Percentiles rank a stretch among this genome's conserved stretches.
These are phyloP conservation scores for Silene coronaria DNA, from an alignment of 179 eudicot genomes.

Conservation along the genomic window DNA sequence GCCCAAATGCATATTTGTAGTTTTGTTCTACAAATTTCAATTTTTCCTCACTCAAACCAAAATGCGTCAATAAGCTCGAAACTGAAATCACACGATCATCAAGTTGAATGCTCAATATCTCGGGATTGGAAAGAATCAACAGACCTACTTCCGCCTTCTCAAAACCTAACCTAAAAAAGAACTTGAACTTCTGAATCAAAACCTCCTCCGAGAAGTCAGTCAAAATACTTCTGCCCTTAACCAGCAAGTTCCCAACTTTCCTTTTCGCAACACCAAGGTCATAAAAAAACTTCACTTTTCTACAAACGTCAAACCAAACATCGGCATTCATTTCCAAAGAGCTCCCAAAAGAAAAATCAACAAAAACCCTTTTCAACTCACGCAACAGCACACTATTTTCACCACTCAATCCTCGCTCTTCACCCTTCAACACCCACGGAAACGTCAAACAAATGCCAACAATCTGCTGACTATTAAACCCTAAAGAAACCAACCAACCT, in stretches of 20 bases:
- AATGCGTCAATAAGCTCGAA: conserved; percentile 44
- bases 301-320: conserved; percentile 47
- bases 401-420: conserved; percentile 21
- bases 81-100: conserved; percentile 45
- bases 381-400: conserved; percentile 32
- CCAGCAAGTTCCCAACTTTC: conserved; percentile 41
- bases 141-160: conserved; percentile 40
- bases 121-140: conserved; percentile 54
- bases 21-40: conserved; percentile 26
- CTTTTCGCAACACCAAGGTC: conserved; percentile 54
- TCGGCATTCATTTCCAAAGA: conserved; percentile 37
- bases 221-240: conserved; percentile 34
- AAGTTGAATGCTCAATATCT: conserved; percentile 42
- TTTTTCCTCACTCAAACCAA: conserved; percentile 32
- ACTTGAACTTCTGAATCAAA: conserved; percentile 44
- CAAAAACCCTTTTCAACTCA: conserved; percentile 52
- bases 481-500: conserved; percentile 34
- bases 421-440: conserved; percentile 43
- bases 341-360: conserved; percentile 41
- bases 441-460: conserved; percentile 62
- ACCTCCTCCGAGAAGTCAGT: conserved; percentile 40
- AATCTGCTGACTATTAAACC: conserved; percentile 37
- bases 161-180: conserved; percentile 51
- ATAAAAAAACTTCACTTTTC: conserved; percentile 51
- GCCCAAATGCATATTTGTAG: conserved; percentile 52